Evolutionary conservation across 306 rosid genomes (phyloP).

Genomic region (Macrotyloma uniflorum): DNA sequence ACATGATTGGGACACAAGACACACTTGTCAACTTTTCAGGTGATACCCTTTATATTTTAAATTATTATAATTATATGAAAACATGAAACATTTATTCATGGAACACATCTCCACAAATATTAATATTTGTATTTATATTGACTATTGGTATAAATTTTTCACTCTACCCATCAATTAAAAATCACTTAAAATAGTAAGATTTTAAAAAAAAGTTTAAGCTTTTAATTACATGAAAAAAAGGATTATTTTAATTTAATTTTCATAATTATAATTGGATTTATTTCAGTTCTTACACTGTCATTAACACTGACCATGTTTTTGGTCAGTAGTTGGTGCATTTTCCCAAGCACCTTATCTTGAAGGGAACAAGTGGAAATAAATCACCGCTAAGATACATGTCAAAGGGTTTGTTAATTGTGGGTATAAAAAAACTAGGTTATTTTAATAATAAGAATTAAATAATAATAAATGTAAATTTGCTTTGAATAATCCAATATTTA

Average conservation of each 20-base stretch:
- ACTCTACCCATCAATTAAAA: not conserved
- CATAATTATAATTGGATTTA: not conserved
- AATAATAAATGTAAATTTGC: not conserved
- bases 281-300: not conserved
- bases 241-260: not conserved
- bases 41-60: not conserved
- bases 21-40: not conserved
- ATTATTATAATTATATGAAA: not conserved
- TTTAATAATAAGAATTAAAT: not conserved
- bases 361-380: too few species aligned
- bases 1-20: conserved; percentile 28
- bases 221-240: not conserved
- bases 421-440: not conserved
- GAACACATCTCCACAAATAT: not conserved
- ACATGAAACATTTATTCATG: not conserved
- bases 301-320: not conserved
- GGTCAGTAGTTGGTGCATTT: not conserved
- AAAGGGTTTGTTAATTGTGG: too few species aligned
- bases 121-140: not conserved
- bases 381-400: too few species aligned
- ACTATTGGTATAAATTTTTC: not conserved
- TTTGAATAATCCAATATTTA: not conserved
- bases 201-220: not conserved
- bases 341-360: not conserved
- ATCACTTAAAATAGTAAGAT: too few species aligned